Evolutionary conservation across 2,329 filamentous ascomycete species (phyloP), one percentile per base, ranked within the genome.

Genomic region (Fusarium dimerum): DNA sequence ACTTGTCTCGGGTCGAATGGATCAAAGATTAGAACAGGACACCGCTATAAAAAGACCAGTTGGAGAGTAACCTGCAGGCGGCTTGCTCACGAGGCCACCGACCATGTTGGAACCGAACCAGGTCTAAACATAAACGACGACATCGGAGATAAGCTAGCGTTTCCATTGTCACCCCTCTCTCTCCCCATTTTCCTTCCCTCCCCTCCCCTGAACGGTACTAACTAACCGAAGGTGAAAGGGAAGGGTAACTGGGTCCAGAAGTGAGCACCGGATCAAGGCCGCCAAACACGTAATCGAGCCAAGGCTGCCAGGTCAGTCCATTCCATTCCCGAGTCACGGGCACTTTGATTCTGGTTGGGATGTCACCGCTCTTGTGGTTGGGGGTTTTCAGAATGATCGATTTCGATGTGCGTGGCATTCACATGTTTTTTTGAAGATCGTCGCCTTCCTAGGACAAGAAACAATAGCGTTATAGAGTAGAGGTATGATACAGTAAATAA

Each of bases 121-220:
- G 20, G 20, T 48, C 42, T 13, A 47, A 39, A 48, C 51, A 20
- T 41, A 45, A 59, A 56, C 63, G 62, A 65, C 63, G 63, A 66
- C 64, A 66, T 66, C 63, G 63, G 63, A 66, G 63, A 66, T 66
- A 66, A 63, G 61, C 43, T 52, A 40, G 54, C 39, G 46, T 40
- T 32, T 15, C 40, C 16, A 9, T 15, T 20, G n/a, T n/a, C 40
- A n/a, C 20, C 20, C 20, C 20, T 26, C 20, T 26, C 20, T 26
- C 20, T 26, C 4, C 20, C 20, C 20, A 26, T 26, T 26, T 26
- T 26, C 20, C 20, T 26, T 26, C 20, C 20, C 20, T 26, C 20
- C 20, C 20, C 20, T 26, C 20, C 20, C 20, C 20, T 26, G 20
- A 26, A 26, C 20, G 20, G 20, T 26, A 26, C 20, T 7, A 26